Evolutionary conservation across 257 asterid species (phyloP).

Genomic region (Vinca minor): DNA sequence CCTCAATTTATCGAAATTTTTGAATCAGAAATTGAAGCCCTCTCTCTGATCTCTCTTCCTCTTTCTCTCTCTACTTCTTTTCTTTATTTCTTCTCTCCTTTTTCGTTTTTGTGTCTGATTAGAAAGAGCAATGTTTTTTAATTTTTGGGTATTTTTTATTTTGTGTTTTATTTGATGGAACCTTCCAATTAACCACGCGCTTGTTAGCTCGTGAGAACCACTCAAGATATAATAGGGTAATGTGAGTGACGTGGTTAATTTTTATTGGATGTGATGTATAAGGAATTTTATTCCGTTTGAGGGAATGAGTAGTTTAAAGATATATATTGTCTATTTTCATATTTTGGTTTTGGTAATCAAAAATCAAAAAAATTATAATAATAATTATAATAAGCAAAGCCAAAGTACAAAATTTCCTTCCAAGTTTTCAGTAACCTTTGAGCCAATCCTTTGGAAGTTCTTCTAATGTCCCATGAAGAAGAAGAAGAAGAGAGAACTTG

Average conservation of each 20-base stretch:
- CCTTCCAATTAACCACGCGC: background rate
- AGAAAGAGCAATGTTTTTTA: conserved; percentile 18
- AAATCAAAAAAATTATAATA: background rate
- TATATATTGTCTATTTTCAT: conserved; percentile 1
- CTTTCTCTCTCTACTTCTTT: conserved; percentile 35
- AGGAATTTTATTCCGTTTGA: background rate
- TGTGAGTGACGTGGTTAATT: background rate
- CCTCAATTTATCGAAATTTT: conserved; percentile 8
- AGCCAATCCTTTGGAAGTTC: conserved; percentile 4
- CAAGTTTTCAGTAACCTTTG: background rate
- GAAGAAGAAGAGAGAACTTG: no score
- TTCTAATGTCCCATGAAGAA: no score
- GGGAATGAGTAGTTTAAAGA: conserved; percentile 6
- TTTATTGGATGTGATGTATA: background rate
- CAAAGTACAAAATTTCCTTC: conserved; percentile 5
- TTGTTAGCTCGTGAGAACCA: background rate
- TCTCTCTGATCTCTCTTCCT: no score
- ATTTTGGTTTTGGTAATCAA: background rate
- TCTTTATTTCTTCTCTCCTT: conserved; percentile 24
- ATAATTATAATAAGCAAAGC: background rate
- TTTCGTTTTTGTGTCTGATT: conserved; percentile 42
- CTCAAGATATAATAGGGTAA: background rate
- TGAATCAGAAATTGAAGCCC: conserved; percentile 44
- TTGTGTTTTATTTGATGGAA: conserved; percentile 14
- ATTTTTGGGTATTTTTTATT: conserved; percentile 5